Base-by-base conservation (phyloP, 441 rosid genomes). In the Arabidopsis hybrid region DNA sequence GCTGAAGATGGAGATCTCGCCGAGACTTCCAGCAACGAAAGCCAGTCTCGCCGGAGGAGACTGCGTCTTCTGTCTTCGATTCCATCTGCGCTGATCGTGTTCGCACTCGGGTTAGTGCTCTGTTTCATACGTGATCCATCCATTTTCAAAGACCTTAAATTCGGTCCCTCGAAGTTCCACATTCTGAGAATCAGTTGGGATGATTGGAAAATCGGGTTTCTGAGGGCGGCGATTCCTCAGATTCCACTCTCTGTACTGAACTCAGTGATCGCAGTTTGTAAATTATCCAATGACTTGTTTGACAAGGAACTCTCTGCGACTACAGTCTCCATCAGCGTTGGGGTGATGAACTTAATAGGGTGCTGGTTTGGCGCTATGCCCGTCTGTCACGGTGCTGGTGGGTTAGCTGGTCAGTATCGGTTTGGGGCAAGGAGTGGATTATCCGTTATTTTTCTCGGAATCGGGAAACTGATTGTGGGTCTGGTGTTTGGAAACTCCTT, bases 341-440 rank as follows among this genome's bases (percentile, higher is more conserved):
- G 96, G 40, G 12, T 71, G 7, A 90, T 88, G 93, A 90, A 90
- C 64, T 79, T 90, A 26, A 84, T 86, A 2, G 96, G 96, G 0
- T 90, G 96, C 74, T 88, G 91, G 96, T 90, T 90, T 3, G 96
- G 96, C 2, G 96, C 93, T 0, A 90, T 90, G 96, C 93, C 96
- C 1, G 91, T 88, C 6, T 90, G 96, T 65, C 96, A 90, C 7
- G 93, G 96, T 5, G 96, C 96, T 0, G 93, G 93, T 1, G 93
- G 96, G 31, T 77, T 90, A 61, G 96, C 93, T 0, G 96, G 93
- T 34, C 93, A 88, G 81, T 88, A 85, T 72, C 74, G 90, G 75
- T 90, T 90, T 21, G 93, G 93, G 0, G 93, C 88, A 4, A 83
- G 96, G 63, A 88, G 85, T 39, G 93, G 93, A 6, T 73, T 84